Evolutionary conservation across 2,329 filamentous ascomycete genomes (phyloP).

Genomic region (Fusarium pseudoanthophilum): DNA sequence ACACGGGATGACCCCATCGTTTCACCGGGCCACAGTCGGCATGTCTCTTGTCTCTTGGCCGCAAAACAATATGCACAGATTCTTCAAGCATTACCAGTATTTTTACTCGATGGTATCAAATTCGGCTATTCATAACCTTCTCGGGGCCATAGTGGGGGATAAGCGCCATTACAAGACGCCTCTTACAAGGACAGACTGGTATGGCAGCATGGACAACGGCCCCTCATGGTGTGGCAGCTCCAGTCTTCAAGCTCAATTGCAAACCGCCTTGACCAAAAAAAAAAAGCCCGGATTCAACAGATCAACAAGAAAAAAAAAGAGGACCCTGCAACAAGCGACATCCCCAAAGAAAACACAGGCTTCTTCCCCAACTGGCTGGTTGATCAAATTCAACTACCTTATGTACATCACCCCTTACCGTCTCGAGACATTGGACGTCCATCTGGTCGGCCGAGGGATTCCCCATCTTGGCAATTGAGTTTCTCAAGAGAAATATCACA

Average conservation of each 20-base stretch:
- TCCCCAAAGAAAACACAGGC: constrained; percentile 44
- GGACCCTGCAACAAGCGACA: constrained; percentile 38
- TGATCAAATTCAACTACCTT: constrained; percentile 11
- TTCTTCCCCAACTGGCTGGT: constrained; percentile 43
- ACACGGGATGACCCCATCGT: constrained; percentile 18
- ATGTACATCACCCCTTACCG: constrained; percentile 11
- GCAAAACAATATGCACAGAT: constrained; percentile 21
- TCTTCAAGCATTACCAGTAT: background rate
- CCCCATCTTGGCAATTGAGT: constrained; percentile 12
- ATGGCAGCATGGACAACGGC: constrained; percentile 1
- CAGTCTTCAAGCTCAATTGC: constrained; percentile 37
- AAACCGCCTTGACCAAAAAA: constrained; percentile 15
- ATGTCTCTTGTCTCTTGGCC: constrained; percentile 11
- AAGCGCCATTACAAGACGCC: constrained; percentile 20
- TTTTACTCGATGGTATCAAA: constrained; percentile 4
- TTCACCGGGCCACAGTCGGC: constrained; percentile 8
- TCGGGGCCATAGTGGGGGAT: constrained; percentile 32
- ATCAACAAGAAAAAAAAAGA: constrained; percentile 45
- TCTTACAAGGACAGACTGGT: constrained; percentile 22
- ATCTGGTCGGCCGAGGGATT: constrained; percentile 11
- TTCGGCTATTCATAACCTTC: constrained; percentile 24
- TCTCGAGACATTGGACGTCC: background rate
- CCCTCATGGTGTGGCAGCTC: constrained; percentile 21
- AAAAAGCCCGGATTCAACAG: constrained; percentile 44
- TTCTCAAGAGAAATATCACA: background rate